Evolutionary conservation across 1,284 basidiomycete species (phyloP).

Genomic region (Mycena sp.): DNA sequence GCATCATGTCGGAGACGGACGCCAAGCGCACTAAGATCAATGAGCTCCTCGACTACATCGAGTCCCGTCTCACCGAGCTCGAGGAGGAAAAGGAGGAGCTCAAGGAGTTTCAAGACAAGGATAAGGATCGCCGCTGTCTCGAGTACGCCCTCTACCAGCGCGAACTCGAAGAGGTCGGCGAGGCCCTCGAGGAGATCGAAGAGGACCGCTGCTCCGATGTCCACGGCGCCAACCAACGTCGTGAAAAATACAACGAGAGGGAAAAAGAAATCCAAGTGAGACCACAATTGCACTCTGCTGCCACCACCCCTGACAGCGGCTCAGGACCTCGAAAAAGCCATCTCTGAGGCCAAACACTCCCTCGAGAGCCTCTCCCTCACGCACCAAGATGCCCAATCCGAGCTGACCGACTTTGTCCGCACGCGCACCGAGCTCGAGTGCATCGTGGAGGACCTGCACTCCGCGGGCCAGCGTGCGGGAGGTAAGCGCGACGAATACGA

Average conservation of each 20-base stretch:
- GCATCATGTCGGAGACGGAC: slow-evolving; percentile 97
- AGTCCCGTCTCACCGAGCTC: slow-evolving; percentile 88
- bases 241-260: slow-evolving; percentile 84
- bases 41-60: slow-evolving; percentile 92
- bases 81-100: slow-evolving; percentile 98
- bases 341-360: slow-evolving; percentile 76
- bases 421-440: slow-evolving; percentile 85
- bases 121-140: slow-evolving; percentile 93
- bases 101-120: slow-evolving; percentile 95
- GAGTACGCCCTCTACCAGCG: slow-evolving; percentile 96
- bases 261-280: slow-evolving; percentile 87
- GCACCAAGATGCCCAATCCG: slow-evolving; percentile 77
- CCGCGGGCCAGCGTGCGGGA: slow-evolving; percentile 67
- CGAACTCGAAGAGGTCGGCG: slow-evolving; percentile 89
- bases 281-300: slow-evolving; percentile 17
- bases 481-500: slow-evolving; percentile 73
- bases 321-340: slow-evolving; percentile 80
- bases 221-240: slow-evolving; percentile 82
- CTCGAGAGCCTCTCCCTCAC: slow-evolving; percentile 76
- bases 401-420: slow-evolving; percentile 83
- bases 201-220: slow-evolving; percentile 85
- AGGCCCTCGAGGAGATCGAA: slow-evolving; percentile 85
- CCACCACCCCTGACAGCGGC: neutral
- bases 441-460: slow-evolving; percentile 82
- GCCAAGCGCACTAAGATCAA: slow-evolving; percentile 92